Base-by-base conservation (phyloP, 2,329 filamentous ascomycete species). In the Paecilomyces dactylethromorphus region DNA sequence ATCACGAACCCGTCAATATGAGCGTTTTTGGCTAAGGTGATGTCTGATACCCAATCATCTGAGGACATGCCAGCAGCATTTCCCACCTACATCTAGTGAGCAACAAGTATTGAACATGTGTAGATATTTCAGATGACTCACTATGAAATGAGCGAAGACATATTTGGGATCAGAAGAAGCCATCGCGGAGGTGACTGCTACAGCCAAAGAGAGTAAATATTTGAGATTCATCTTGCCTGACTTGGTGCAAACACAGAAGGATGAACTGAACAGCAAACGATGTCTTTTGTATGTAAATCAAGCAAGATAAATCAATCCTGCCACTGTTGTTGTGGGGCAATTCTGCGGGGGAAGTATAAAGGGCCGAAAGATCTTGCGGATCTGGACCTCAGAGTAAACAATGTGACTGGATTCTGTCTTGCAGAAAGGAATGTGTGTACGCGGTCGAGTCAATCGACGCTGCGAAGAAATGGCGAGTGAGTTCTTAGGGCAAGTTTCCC, bases 131-230 rank as follows among this genome's bases (percentile, higher is more conserved):
- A 22, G 39, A 26, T 22, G 45, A 60, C 69, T 64, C 59, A 72
- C 71, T 29, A 74, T 68, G 52, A 71, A 73, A 61, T 74, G 72
- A 18, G 72, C 71, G 58, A 74, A 74, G 10, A 73, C 71, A 12
- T 57, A 62, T 57, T 68, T 68, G 12, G 63, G 62, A 15, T 64
- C 64, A 11, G 64, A 52, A 10, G 60, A 58, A n/a, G 58, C 58
- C 7, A 57, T 49, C n/a, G 54, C 29, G 18, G 58, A 39, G 35
- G 58, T 50, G 5, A 60, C 57, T 52, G 56, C 53, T 53, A 54
- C 15, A 32, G 58, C 45, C 39, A 62, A 26, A 33, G 56, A 56
- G 53, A 66, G 57, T 56, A 65, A 58, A 58, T 62, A 62, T 57
- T 29, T 58, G 55, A 62, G 22, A 32, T 52, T 39, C 63, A 65